Evolutionary conservation across 768 basidiomycete species (phyloP), one percentile per base, ranked within the genome.

Genomic region (Mycena filopes): DNA sequence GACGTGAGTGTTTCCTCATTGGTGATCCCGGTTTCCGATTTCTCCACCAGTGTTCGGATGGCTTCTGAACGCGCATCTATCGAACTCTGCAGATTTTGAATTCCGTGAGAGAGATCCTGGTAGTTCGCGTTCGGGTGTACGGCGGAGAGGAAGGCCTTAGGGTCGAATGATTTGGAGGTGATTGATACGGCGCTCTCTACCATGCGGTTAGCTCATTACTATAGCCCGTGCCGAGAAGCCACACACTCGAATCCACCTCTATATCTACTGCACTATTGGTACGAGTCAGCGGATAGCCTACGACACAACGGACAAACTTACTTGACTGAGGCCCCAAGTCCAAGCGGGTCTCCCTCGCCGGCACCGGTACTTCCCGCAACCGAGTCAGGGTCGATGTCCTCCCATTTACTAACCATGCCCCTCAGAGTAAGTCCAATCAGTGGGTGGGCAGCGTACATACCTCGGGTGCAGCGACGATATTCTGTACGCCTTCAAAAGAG

Each of bases 51-150:
- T 23, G 96, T 88, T 43, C 96, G 85, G 60, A 99, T 90, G n/a
- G 96, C 98, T 70, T 96, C 94, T 1, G 95, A 96, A 45, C 96
- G 89, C 2, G 91, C 86, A 72, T 99, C 96, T 61, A 99, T 90
- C 16, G 93, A 91, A 10, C 87, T 79, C 66, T 88, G 87, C 10
- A 98, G 83, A 65, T 90, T 87, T 0, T 84, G 75, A 28, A 95
- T 91, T 4, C 96, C 97, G 13, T 84, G 78, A 2, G 89, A 87
- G 20, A 99, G 85, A 74, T 98, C 96, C 77, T 95, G 91, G 74
- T 95, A 98, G 0, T 95, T 94, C 4, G 97, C 97, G 70, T 97
- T 92, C 4, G 98, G 98, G 73, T 99, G 96, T 7, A 96, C 89
- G 15, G 87, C 87, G 11, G 95, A 94, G 15, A 99, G 83, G 77